A percentile compares a stretch with the other conserved stretches of the same genome.
phyloP scores from a whole-genome alignment of 2,329 filamentous ascomycete genomes.

The Akanthomyces lecanii region DNA sequence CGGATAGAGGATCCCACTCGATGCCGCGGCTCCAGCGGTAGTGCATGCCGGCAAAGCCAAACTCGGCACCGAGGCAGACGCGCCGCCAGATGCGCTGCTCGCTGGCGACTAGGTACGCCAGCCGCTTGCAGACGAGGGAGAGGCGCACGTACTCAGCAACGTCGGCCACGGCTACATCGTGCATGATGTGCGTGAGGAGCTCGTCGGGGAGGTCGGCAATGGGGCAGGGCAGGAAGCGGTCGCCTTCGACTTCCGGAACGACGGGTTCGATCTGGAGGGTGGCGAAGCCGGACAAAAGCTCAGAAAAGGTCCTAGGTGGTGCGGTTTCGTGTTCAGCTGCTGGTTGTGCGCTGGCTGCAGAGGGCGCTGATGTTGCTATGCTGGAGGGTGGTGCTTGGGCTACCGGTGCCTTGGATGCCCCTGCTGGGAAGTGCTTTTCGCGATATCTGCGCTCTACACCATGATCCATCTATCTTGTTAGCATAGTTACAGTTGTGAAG shows the following conservation, averaged over 20 bases:
- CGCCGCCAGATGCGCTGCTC: constrained; percentile 86
- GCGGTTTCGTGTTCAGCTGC: constrained; percentile 33
- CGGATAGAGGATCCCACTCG: constrained; percentile 47
- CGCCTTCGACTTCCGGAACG: constrained; percentile 66
- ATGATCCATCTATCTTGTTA: constrained; percentile 63
- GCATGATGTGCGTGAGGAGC: constrained; percentile 74
- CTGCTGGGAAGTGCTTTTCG: constrained; percentile 78
- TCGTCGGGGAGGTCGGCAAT: constrained; percentile 77
- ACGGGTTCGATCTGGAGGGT: constrained; percentile 62
- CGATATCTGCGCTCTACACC: constrained; percentile 82
- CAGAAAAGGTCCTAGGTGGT: constrained; percentile 51
- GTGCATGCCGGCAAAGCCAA: constrained; percentile 80
- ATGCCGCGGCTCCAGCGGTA: constrained; percentile 67
- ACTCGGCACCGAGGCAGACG: constrained; percentile 63
- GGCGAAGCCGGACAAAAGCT: constrained; percentile 75
- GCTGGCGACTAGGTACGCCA: constrained; percentile 78
- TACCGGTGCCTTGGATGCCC: constrained; percentile 40
- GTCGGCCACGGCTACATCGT: constrained; percentile 67
- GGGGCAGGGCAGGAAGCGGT: constrained; percentile 71
- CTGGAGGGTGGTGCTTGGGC: constrained; percentile 21
- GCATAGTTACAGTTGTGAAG: background rate
- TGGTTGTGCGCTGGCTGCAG: constrained; percentile 34
- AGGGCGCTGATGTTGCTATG: constrained; percentile 21
- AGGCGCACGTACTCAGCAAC: constrained; percentile 72
- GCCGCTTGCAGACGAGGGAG: constrained; percentile 76